phyloP scores from a whole-genome alignment of 305 asterid species.

The Fraxinus greggii region DNA sequence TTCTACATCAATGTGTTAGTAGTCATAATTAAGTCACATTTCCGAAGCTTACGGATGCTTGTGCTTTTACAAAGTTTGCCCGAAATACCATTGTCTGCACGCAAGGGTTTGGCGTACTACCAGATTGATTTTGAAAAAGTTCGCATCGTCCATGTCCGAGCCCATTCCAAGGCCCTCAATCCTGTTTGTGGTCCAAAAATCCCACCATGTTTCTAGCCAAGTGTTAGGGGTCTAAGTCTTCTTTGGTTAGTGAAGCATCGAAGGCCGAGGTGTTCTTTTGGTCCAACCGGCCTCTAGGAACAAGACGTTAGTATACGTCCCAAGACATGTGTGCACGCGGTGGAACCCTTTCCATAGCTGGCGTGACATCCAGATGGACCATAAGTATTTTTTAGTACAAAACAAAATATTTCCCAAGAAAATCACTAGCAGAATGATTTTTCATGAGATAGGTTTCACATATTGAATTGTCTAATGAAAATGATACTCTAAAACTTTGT shows the following conservation, averaged over 20 bases:
- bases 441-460: not conserved
- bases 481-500: not conserved
- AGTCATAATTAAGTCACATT: not conserved
- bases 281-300: not conserved
- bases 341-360: not conserved
- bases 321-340: not conserved
- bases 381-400: not conserved
- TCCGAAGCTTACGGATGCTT: not conserved
- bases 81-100: not conserved
- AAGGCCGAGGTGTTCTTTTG: not conserved
- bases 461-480: not conserved
- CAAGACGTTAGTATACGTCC: not conserved
- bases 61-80: not conserved
- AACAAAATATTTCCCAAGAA: not conserved
- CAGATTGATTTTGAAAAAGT: not conserved
- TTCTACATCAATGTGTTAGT: not conserved
- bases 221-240: not conserved
- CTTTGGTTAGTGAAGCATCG: not conserved
- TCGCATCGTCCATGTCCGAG: not conserved
- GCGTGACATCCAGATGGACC: not conserved
- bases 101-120: not conserved
- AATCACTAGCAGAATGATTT: not conserved
- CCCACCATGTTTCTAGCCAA: not conserved
- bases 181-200: not conserved
- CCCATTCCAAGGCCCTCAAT: not conserved